Evolutionary conservation across 2,329 filamentous ascomycete species (phyloP).

Genomic region (Xylaria sp.): DNA sequence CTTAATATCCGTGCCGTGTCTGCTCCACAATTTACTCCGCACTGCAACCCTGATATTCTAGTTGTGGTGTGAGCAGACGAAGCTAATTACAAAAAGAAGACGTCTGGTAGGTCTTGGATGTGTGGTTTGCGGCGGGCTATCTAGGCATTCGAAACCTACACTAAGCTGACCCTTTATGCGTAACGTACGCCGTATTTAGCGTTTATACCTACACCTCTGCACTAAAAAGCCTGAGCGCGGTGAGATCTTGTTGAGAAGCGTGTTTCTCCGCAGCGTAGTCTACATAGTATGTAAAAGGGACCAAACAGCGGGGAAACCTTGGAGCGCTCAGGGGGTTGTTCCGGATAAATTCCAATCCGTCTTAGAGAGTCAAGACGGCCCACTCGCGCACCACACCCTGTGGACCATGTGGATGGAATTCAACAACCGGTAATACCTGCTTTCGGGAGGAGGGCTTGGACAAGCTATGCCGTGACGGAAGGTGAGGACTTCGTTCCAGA

Average conservation of each 20-base stretch:
- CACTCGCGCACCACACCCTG: constrained; percentile 14
- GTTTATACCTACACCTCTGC: neutral
- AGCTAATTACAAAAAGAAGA: constrained; percentile 24
- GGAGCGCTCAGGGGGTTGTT: constrained; percentile 25
- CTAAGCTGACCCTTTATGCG: constrained; percentile 19
- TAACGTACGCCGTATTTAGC: neutral
- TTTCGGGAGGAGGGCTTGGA: constrained; percentile 9
- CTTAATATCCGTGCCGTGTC: constrained; percentile 38
- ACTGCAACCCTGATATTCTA: constrained; percentile 32
- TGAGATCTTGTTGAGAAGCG: constrained; percentile 12
- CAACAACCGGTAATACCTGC: constrained; percentile 10
- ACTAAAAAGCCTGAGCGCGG: constrained; percentile 26
- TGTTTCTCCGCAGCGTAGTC: constrained; percentile 29
- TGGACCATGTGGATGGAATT: constrained; percentile 8
- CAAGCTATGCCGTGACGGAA: constrained; percentile 31
- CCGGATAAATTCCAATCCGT: constrained; percentile 34
- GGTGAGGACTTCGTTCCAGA: constrained; percentile 26
- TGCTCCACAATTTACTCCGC: constrained; percentile 39
- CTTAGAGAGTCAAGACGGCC: constrained; percentile 17
- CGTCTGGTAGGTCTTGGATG: constrained; percentile 7
- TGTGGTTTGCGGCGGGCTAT: constrained; percentile 11
- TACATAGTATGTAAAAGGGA: neutral
- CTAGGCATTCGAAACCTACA: constrained; percentile 4
- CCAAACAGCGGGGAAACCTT: constrained; percentile 22
- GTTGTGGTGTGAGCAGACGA: constrained; percentile 20